Evolutionary conservation across 345 rosid species (phyloP).

Genomic region (Linum trigynum): DNA sequence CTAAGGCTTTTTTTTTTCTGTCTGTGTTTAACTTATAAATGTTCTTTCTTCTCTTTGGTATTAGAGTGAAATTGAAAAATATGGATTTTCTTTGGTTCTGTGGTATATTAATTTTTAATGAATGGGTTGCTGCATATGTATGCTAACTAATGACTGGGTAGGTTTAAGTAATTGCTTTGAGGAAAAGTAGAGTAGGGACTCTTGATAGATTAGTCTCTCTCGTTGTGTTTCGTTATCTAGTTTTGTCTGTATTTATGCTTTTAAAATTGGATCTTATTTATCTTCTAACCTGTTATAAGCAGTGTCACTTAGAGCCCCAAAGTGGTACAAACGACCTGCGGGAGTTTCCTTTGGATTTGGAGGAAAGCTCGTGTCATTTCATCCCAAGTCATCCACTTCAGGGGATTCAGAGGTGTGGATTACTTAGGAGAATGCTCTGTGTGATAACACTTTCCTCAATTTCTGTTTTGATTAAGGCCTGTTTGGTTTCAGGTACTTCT

Average conservation of each 20-base stretch:
- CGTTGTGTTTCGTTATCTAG: neutral
- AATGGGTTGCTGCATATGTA: neutral
- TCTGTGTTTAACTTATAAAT: too few species aligned
- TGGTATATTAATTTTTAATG: neutral
- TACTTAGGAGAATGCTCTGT: slow-evolving; percentile 5
- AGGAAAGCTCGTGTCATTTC: slow-evolving; percentile 88
- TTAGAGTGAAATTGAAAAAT: too few species aligned
- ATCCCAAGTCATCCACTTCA: slow-evolving; percentile 34
- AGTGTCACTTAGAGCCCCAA: slow-evolving; percentile 82
- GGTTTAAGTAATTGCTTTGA: neutral
- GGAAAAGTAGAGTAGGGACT: neutral
- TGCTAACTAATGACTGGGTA: neutral
- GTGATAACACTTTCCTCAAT: neutral
- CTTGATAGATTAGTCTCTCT: slow-evolving; percentile 2
- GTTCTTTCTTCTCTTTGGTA: too few species aligned
- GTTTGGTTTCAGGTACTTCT: slow-evolving; percentile 50
- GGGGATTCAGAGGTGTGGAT: slow-evolving; percentile 63
- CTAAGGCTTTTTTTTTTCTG: too few species aligned
- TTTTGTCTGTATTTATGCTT: neutral
- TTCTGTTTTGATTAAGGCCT: slow-evolving; percentile 8
- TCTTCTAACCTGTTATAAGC: slow-evolving; percentile 9
- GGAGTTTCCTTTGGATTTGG: slow-evolving; percentile 98
- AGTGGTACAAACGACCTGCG: slow-evolving; percentile 87
- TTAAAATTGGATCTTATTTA: neutral
- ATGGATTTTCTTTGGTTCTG: neutral